Conservation (phyloP, 2,329 filamentous ascomycete species). For the Ramularia endophylla region DNA sequence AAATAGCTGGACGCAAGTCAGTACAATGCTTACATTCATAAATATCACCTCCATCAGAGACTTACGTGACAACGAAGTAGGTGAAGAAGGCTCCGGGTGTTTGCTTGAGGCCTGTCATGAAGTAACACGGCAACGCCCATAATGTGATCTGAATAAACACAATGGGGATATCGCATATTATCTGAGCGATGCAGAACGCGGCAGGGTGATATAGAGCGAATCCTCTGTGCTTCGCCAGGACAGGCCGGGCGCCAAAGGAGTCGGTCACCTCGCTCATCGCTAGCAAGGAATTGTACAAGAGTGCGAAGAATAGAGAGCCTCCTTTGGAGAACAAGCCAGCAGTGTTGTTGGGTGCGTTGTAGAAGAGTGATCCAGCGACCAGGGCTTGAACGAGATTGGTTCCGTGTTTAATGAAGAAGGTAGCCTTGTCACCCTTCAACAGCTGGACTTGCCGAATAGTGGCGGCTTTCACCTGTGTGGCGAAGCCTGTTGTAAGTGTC, state of each 20-base stretch:
- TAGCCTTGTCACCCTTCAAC: slow-evolving; percentile 58
- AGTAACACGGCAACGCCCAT: slow-evolving; percentile 57
- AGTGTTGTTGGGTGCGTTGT: slow-evolving; percentile 53
- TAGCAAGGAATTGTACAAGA: slow-evolving; percentile 57
- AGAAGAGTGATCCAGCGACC: slow-evolving; percentile 62
- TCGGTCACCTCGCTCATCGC: slow-evolving; percentile 62
- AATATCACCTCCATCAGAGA: slow-evolving; percentile 34
- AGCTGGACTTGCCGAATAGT: slow-evolving; percentile 59
- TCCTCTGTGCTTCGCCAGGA: slow-evolving; percentile 41
- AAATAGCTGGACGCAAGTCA: no score
- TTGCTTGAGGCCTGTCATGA: slow-evolving; percentile 54
- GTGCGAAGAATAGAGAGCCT: slow-evolving; percentile 58
- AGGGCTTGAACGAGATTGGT: slow-evolving; percentile 55
- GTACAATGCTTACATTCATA: no score
- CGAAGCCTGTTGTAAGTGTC: slow-evolving; percentile 51
- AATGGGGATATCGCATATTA: slow-evolving; percentile 49
- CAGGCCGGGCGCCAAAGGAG: slow-evolving; percentile 40
- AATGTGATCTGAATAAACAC: slow-evolving; percentile 53
- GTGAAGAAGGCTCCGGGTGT: slow-evolving; percentile 55
- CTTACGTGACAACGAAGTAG: slow-evolving; percentile 50
- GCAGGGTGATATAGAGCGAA: slow-evolving; percentile 36
- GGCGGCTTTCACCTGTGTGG: slow-evolving; percentile 51
- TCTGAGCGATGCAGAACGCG: slow-evolving; percentile 48
- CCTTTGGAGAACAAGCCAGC: slow-evolving; percentile 58
- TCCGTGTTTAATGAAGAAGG: slow-evolving; percentile 57